Percentiles rank a stretch among this genome's conserved stretches.
Evolutionary conservation across 768 basidiomycete genomes (phyloP).

Genomic region (Brasilioporus rufonigricans): DNA sequence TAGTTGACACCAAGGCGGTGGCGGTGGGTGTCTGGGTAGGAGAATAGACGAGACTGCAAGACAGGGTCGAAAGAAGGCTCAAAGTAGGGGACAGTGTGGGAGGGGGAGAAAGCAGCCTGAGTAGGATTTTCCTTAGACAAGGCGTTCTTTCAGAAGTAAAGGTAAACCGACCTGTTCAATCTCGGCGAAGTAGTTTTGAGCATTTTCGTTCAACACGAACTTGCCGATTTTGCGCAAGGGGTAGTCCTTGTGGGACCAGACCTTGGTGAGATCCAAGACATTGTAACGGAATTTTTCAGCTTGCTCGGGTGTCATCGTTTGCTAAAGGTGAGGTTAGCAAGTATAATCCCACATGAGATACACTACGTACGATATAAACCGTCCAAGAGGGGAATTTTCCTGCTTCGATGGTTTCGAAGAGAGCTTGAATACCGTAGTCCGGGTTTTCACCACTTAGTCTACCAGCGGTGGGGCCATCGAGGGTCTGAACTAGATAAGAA

Average conservation of each 20-base stretch:
- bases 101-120: constrained; percentile 81
- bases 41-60: constrained; percentile 91
- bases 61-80: constrained; percentile 92
- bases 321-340: constrained; percentile 39
- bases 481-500: constrained; percentile 46
- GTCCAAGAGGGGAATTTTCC: constrained; percentile 86
- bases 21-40: constrained; percentile 88
- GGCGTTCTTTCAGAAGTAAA: constrained; percentile 22
- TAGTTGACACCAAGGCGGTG: constrained; percentile 82
- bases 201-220: constrained; percentile 75
- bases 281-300: constrained; percentile 91
- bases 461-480: constrained; percentile 63
- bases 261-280: constrained; percentile 86
- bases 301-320: constrained; percentile 92
- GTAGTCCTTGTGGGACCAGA: constrained; percentile 86
- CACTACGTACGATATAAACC: constrained; percentile 66
- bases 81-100: constrained; percentile 83
- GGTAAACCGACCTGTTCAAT: constrained; percentile 74
- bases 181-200: constrained; percentile 90
- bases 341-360: neutral
- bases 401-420: constrained; percentile 81
- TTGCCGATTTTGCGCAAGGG: constrained; percentile 90
- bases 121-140: constrained; percentile 2
- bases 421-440: constrained; percentile 77
- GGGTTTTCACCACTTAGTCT: constrained; percentile 71